Conservation (phyloP, 768 basidiomycete species). For the Phylloporus sp. region DNA sequence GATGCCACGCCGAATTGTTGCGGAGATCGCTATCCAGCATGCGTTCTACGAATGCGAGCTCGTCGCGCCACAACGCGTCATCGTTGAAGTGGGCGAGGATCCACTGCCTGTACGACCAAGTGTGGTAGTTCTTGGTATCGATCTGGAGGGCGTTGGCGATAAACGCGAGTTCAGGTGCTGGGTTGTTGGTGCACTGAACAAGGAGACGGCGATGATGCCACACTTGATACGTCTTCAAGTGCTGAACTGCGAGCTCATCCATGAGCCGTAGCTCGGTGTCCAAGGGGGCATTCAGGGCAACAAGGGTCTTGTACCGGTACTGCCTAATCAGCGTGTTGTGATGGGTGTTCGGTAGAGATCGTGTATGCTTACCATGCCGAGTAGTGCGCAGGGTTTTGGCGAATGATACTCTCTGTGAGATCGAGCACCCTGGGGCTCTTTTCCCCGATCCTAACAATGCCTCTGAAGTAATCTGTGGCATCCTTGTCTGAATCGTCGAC, state of each 20-base stretch:
- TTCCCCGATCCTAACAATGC: conserved; percentile 72
- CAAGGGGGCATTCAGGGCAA: conserved; percentile 63
- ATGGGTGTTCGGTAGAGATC: not conserved
- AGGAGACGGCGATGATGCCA: conserved; percentile 91
- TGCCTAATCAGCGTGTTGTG: conserved; percentile 55
- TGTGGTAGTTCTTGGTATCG: conserved; percentile 98
- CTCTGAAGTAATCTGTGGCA: conserved; percentile 90
- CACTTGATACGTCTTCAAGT: conserved; percentile 96
- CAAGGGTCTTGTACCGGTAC: conserved; percentile 86
- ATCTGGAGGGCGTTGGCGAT: conserved; percentile 64
- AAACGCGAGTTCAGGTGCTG: conserved; percentile 73
- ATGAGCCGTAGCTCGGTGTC: conserved; percentile 78
- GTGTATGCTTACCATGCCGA: conserved; percentile 75
- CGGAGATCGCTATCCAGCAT: conserved; percentile 75
- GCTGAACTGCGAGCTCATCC: conserved; percentile 79
- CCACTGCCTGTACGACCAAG: conserved; percentile 98
- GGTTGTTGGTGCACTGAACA: conserved; percentile 50
- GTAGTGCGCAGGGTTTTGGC: conserved; percentile 93
- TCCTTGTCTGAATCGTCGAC: conserved; percentile 66
- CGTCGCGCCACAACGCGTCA: conserved; percentile 64
- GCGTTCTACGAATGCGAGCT: conserved; percentile 69
- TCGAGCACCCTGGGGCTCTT: conserved; percentile 77
- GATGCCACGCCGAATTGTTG: conserved; percentile 98
- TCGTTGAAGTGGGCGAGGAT: conserved; percentile 80
- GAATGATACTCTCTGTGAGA: conserved; percentile 85